Percentiles rank a stretch among this genome's conserved stretches.
phyloP scores from a whole-genome alignment of 2,329 filamentous ascomycete genomes.

The Claviceps pazoutovae region DNA sequence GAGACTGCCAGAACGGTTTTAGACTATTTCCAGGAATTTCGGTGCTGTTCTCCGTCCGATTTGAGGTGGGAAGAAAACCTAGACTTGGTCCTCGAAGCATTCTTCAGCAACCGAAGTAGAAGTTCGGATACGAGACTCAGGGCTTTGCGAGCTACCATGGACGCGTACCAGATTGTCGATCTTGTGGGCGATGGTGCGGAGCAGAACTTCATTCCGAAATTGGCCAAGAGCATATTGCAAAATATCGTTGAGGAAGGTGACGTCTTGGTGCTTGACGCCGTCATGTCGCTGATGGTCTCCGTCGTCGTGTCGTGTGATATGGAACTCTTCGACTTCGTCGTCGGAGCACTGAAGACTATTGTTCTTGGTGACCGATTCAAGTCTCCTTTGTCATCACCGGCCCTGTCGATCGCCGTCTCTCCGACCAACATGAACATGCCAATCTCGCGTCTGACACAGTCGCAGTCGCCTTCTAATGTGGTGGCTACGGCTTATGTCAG shows the following conservation, averaged over 20 bases:
- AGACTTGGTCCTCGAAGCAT: constrained; percentile 42
- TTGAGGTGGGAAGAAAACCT: constrained; percentile 53
- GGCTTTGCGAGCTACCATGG: constrained; percentile 46
- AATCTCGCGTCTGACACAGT: constrained; percentile 10
- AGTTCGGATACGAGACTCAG: constrained; percentile 48
- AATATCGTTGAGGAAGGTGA: constrained; percentile 51
- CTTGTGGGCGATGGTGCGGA: constrained; percentile 45
- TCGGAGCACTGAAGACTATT: constrained; percentile 37
- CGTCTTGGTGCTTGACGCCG: constrained; percentile 46
- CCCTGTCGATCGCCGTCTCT: constrained; percentile 12
- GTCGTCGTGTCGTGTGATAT: constrained; percentile 47
- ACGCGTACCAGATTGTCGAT: constrained; percentile 44
- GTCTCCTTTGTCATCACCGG: constrained; percentile 24
- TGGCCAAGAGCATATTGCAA: constrained; percentile 48
- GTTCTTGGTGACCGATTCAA: constrained; percentile 34
- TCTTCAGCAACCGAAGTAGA: constrained; percentile 48
- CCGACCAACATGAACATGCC: constrained; percentile 11
- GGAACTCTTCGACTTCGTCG: constrained; percentile 43
- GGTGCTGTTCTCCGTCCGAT: constrained; percentile 60
- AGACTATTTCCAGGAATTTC: constrained; percentile 53
- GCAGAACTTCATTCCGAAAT: constrained; percentile 39
- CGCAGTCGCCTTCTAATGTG: constrained; percentile 51
- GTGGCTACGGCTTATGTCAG: constrained; percentile 57
- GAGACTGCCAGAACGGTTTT: constrained; percentile 49
- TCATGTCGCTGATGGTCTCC: constrained; percentile 49